Evolutionary conservation across 805 yeast species (phyloP), one percentile per base, ranked within the genome.

Genomic region (Metschnikowia arizonensis): DNA sequence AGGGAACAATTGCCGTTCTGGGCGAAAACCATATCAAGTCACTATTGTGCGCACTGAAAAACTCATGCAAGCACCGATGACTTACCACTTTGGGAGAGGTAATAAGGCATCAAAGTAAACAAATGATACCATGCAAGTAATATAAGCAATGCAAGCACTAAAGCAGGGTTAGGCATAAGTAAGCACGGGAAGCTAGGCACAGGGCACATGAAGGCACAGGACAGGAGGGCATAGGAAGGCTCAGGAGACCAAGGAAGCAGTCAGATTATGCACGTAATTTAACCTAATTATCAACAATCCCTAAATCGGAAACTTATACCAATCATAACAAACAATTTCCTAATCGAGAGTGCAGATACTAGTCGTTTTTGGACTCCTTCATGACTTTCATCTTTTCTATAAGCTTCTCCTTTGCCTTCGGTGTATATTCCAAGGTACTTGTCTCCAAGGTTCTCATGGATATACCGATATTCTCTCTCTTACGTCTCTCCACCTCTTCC

Each of bases 351-450:
- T 11, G 26, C 17, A 4, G 17, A 10, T 10, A 4, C 17, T 34
- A 34, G 14, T 23, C 29, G 14, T 24, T 11, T 10, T 37, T 14
- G 32, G 31, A 11, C 5, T 28, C 17, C 18, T 18, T 26, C 4
- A 37, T 25, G 14, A 21, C 40, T 29, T n/a, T 37, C 3, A 40
- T 49, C 53, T 56, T 40, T 45, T 39, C 34, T 28, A 30, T 47
- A 38, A 69, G 54, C 37, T 69, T 50, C 46, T 60, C 66, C 50
- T 69, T 66, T 5, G 74, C 76, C 44, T 71, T 75, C 0, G 74
- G 73, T 1, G 68, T 71, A 45, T 66, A 69, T 10, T 70, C 70
- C 56, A 71, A 60, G 1, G 74, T 68, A 24, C 69, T 49, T 5
- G 66, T 52, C 10, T 70, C 73, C 38, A 60, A 52, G 5, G 62